A percentile compares a stretch with the other conserved stretches of the same genome.
phyloP scores from a whole-genome alignment of 306 rosid genomes.

The Sicyos baderoa region DNA sequence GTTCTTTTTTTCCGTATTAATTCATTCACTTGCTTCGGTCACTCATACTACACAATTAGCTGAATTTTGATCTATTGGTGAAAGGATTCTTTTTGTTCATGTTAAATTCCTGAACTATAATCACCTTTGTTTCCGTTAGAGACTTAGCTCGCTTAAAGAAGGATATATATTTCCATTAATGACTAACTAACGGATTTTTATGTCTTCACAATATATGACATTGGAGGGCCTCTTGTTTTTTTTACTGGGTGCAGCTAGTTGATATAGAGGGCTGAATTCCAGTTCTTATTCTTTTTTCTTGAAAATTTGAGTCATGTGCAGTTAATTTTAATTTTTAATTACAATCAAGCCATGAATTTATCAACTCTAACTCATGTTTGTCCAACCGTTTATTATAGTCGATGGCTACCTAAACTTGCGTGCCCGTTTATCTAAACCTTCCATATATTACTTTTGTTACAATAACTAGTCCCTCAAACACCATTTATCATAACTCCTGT shows the following conservation, averaged over 20 bases:
- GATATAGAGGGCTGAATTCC: background rate
- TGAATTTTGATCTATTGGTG: conserved; percentile 2
- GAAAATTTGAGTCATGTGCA: background rate
- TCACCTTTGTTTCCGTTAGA: background rate
- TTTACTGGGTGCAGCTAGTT: background rate
- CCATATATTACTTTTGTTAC: too few species aligned
- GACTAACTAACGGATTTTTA: background rate
- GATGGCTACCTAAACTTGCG: too few species aligned
- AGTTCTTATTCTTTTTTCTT: background rate
- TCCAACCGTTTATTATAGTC: too few species aligned
- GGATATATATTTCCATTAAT: background rate
- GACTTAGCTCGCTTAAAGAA: background rate
- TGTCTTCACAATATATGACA: background rate
- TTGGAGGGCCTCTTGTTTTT: background rate
- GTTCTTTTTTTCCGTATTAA: background rate
- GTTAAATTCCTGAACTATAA: background rate
- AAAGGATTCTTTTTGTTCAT: background rate
- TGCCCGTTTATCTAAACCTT: too few species aligned
- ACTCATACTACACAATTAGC: background rate
- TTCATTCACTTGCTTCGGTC: background rate
- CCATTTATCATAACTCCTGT: too few species aligned
- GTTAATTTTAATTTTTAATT: background rate
- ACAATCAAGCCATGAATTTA: background rate
- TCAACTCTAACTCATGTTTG: too few species aligned
- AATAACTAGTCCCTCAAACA: too few species aligned